These are phyloP conservation scores for Blastobotrys persicus DNA, from an alignment of 1,139 yeast genomes.

Conservation along the genomic window DNA sequence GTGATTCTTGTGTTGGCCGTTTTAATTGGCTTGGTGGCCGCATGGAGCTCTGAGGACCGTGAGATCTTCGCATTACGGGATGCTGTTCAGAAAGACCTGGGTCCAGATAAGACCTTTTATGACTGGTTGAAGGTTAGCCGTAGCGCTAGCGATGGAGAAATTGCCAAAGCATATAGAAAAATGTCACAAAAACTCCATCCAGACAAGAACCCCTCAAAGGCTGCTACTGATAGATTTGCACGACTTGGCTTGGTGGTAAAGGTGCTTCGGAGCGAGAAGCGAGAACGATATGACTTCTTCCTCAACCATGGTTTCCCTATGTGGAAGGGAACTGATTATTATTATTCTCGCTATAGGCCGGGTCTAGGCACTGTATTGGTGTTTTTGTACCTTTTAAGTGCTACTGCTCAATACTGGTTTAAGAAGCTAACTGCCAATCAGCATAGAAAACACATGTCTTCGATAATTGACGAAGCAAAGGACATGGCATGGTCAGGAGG, in stretches of 20 bases:
- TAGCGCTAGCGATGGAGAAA: constrained; percentile 54
- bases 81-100: constrained; percentile 62
- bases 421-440: constrained; percentile 57
- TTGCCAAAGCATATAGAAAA: constrained; percentile 67
- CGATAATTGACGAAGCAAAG: constrained; percentile 33
- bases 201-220: constrained; percentile 51
- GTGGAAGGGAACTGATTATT: constrained; percentile 51
- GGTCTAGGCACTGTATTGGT: constrained; percentile 54
- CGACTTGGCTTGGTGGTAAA: constrained; percentile 72
- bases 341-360: constrained; percentile 44
- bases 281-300: constrained; percentile 83
- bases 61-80: constrained; percentile 78
- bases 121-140: constrained; percentile 38
- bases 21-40: constrained; percentile 15
- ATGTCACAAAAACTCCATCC: constrained; percentile 45
- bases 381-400: constrained; percentile 49
- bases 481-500: constrained; percentile 50
- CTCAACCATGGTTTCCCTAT: constrained; percentile 82
- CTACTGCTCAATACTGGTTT: constrained; percentile 58
- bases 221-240: constrained; percentile 59
- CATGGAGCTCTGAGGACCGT: constrained; percentile 61
- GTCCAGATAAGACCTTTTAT: constrained; percentile 65
- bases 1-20: background rate
- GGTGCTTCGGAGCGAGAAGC: constrained; percentile 58
- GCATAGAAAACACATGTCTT: constrained; percentile 54